These are phyloP conservation scores for Huntiella abstrusa DNA, from an alignment of 2,329 filamentous ascomycete species.

Conservation along the genomic window DNA sequence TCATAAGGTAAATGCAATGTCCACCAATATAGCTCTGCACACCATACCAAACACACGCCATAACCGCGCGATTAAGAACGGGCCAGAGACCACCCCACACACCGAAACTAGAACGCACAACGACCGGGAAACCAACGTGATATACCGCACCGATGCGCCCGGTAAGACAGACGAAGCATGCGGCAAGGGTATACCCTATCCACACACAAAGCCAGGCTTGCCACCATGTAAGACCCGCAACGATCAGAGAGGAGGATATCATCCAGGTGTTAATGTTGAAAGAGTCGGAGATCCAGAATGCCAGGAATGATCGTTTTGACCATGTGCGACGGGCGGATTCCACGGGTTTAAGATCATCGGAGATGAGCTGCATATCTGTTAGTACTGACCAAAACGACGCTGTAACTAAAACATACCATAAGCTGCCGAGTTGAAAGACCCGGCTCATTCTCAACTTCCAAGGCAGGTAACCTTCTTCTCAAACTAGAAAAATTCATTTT, in stretches of 20 bases:
- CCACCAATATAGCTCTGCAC: slow-evolving; percentile 76
- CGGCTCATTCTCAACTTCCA: slow-evolving; percentile 56
- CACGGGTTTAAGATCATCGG: slow-evolving; percentile 65
- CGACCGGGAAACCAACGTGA: slow-evolving; percentile 77
- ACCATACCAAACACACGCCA: slow-evolving; percentile 77
- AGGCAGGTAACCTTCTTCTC: no score
- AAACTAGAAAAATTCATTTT: neutral
- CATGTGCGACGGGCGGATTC: slow-evolving; percentile 66
- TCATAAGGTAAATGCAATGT: slow-evolving; percentile 75
- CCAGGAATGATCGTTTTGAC: slow-evolving; percentile 74
- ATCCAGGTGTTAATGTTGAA: slow-evolving; percentile 93
- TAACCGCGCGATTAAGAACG: slow-evolving; percentile 71
- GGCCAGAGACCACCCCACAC: slow-evolving; percentile 84
- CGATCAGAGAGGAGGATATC: slow-evolving; percentile 72
- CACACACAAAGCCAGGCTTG: slow-evolving; percentile 80
- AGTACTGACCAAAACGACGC: neutral
- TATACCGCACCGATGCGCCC: slow-evolving; percentile 74
- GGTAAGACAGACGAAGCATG: slow-evolving; percentile 54
- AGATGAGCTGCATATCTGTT: slow-evolving; percentile 40
- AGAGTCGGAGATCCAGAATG: slow-evolving; percentile 69
- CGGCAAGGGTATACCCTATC: slow-evolving; percentile 66
- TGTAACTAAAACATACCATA: slow-evolving; percentile 35
- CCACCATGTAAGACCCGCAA: slow-evolving; percentile 70
- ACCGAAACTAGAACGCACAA: slow-evolving; percentile 60
- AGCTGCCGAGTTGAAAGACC: slow-evolving; percentile 62